phyloP scores from a whole-genome alignment of 1,284 basidiomycete genomes.

The Ganoderma meredithae region DNA sequence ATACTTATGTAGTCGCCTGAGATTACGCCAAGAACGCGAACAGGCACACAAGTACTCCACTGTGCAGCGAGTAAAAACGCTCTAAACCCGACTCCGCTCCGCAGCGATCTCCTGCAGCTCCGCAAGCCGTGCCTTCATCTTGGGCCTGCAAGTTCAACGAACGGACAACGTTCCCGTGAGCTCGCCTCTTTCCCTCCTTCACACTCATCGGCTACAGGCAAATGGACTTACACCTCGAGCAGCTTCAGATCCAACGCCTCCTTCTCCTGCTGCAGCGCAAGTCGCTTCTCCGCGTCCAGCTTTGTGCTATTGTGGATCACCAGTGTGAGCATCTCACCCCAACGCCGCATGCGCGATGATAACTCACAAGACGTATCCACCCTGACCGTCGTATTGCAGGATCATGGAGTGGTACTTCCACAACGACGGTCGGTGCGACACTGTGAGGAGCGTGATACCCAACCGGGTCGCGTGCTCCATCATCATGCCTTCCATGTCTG shows the following conservation, averaged over 20 bases:
- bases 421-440: constrained; percentile 90
- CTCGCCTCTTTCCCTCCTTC: neutral
- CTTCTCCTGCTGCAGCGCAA: constrained; percentile 95
- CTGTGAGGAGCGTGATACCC: constrained; percentile 90
- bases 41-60: neutral
- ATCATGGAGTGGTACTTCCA: constrained; percentile 97
- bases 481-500: constrained; percentile 94
- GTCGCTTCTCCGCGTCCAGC: constrained; percentile 89
- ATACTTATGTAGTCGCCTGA: neutral
- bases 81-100: constrained; percentile 29
- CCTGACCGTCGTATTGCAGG: constrained; percentile 87
- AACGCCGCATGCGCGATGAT: constrained; percentile 1
- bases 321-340: neutral
- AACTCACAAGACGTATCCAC: constrained; percentile 85
- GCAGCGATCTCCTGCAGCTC: constrained; percentile 64
- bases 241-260: constrained; percentile 83
- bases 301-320: constrained; percentile 66
- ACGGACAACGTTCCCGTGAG: constrained; percentile 14
- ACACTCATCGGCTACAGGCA: neutral
- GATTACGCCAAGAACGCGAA: neutral
- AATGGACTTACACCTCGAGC: constrained; percentile 72
- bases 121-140: constrained; percentile 79
- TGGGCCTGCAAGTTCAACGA: constrained; percentile 71
- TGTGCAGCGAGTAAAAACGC: constrained; percentile 3
- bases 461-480: constrained; percentile 92